Conservation (phyloP, 805 yeast genomes). For the Priceomyces castillae region DNA sequence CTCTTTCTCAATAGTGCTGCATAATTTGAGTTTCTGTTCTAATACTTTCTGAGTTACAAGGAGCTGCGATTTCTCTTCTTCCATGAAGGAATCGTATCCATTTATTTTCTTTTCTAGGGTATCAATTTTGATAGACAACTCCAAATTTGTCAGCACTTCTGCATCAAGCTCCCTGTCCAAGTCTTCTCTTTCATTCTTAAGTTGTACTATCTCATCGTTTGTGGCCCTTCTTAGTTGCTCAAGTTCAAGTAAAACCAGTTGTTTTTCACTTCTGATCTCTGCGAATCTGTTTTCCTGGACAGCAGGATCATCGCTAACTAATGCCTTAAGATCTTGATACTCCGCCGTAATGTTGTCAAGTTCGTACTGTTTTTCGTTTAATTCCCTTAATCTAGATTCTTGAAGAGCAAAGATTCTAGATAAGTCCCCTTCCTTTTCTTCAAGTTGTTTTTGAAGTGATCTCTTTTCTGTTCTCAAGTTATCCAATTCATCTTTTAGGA, state of each 20-base stretch:
- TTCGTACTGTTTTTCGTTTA: background rate
- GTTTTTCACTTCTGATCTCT: slow-evolving; percentile 19
- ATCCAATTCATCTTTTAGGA: slow-evolving; percentile 9
- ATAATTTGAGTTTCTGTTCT: slow-evolving; percentile 4
- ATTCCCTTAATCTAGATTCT: background rate
- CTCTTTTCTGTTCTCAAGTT: slow-evolving; percentile 4
- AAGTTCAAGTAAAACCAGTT: slow-evolving; percentile 17
- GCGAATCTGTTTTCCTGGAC: slow-evolving; percentile 19
- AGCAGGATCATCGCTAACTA: slow-evolving; percentile 17
- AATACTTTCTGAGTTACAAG: slow-evolving; percentile 4
- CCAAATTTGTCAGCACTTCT: slow-evolving; percentile 2
- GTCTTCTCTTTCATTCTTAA: slow-evolving; percentile 1
- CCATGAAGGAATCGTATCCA: slow-evolving; percentile 1
- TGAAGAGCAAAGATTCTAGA: slow-evolving; percentile 1
- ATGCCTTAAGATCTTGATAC: background rate
- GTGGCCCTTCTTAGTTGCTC: slow-evolving; percentile 18
- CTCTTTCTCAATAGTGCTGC: slow-evolving; percentile 3
- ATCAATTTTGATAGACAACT: slow-evolving; percentile 3
- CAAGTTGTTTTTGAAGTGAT: background rate
- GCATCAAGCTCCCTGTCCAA: slow-evolving; percentile 3
- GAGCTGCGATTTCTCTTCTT: slow-evolving; percentile 5
- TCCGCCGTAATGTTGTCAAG: background rate
- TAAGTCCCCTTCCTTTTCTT: slow-evolving; percentile 1
- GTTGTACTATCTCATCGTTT: slow-evolving; percentile 2
- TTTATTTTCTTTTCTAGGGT: slow-evolving; percentile 1